These are phyloP conservation scores for Sporothrix mexicana DNA, from an alignment of 2,329 filamentous ascomycete species.

Conservation along the genomic window DNA sequence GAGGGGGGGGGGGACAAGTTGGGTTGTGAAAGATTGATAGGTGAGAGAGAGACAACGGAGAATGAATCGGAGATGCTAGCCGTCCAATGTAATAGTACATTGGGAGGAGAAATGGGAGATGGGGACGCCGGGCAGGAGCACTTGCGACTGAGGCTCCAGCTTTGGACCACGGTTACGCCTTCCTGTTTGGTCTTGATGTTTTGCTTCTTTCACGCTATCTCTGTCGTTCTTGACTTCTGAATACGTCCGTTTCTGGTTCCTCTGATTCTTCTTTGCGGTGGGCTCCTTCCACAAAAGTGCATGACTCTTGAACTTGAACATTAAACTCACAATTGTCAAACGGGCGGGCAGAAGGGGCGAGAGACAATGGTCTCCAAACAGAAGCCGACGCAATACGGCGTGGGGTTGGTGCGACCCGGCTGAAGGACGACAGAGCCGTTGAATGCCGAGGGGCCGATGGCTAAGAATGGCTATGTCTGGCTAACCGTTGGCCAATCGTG, in stretches of 20 bases:
- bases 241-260: background rate
- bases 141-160: background rate
- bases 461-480: slow-evolving; percentile 18
- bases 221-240: background rate
- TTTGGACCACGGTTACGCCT: slow-evolving; percentile 7
- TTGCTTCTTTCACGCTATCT: background rate
- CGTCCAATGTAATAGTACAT: background rate
- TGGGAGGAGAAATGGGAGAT: background rate
- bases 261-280: slow-evolving; percentile 1
- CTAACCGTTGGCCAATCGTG: slow-evolving; percentile 23
- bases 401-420: slow-evolving; percentile 15
- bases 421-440: slow-evolving; percentile 30
- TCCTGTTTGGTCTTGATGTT: background rate
- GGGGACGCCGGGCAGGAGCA: background rate
- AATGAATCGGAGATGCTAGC: slow-evolving; percentile 17
- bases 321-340: background rate
- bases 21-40: background rate
- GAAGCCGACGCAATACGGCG: slow-evolving; percentile 27
- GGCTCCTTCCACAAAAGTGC: background rate
- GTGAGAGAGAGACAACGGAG: slow-evolving; percentile 10
- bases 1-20: background rate
- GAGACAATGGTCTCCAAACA: background rate
- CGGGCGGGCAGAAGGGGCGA: background rate
- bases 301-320: background rate
- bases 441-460: slow-evolving; percentile 34